These are phyloP conservation scores for Solanum ahanhuiri DNA, from an alignment of 257 asterid genomes.

Conservation along the genomic window DNA sequence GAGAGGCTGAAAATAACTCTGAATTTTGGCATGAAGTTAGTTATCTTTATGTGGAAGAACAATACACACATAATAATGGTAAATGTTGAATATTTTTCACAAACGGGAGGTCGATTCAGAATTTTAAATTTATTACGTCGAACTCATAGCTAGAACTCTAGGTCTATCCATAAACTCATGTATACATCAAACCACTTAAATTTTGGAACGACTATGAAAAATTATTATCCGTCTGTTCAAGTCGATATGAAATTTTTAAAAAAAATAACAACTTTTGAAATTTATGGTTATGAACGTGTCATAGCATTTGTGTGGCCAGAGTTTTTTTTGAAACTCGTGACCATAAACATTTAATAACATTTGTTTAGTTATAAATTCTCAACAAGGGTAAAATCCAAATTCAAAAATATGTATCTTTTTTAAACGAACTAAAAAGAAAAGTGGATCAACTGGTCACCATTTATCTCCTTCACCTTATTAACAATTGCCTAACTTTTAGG, in stretches of 20 bases:
- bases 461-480: not conserved
- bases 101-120: fast-evolving
- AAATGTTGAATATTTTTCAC: not conserved
- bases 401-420: not conserved
- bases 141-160: not conserved
- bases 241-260: too few relatives aligned
- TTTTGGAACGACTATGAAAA: fast-evolving
- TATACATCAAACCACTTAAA: not conserved
- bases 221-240: not conserved
- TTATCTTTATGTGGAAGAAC: not conserved
- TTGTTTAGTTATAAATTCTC: not conserved
- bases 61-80: not conserved
- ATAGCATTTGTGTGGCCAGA: not conserved
- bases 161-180: not conserved
- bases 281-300: not conserved
- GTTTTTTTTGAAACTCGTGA: not conserved
- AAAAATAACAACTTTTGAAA: not conserved
- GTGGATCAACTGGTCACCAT: not conserved
- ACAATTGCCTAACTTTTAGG: not conserved
- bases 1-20: not conserved
- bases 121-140: fast-evolving
- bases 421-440: not conserved
- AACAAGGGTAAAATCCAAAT: not conserved
- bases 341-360: not conserved
- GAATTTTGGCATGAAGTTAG: not conserved